Conservation (phyloP, 257 asterid species). For the Fraxinus cuspidata region DNA sequence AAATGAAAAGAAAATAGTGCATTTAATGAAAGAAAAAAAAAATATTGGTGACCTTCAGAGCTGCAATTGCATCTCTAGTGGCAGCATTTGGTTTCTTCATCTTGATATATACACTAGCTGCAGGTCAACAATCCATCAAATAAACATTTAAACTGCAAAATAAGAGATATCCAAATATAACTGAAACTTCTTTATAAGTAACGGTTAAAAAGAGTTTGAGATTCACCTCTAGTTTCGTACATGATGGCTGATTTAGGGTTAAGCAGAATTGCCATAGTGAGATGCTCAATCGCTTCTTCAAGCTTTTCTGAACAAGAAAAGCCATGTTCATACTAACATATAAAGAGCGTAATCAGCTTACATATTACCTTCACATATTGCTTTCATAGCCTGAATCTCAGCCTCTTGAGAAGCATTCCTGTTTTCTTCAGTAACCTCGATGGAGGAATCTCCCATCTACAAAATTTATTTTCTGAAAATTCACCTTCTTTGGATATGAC, state of each 20-base stretch:
- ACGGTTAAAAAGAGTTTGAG: not conserved
- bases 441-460: constrained; percentile 91
- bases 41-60: constrained; percentile 64
- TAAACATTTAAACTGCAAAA: not conserved
- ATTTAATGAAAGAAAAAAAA: constrained; percentile 4
- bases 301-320: constrained; percentile 54
- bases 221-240: constrained; percentile 84
- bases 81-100: constrained; percentile 99
- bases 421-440: constrained; percentile 81
- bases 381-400: constrained; percentile 83
- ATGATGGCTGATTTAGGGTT: constrained; percentile 94
- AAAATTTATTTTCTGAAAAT: constrained; percentile 10
- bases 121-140: constrained; percentile 20
- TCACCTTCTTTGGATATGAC: not conserved
- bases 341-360: not conserved
- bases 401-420: constrained; percentile 95
- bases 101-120: constrained; percentile 84
- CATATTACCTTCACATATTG: constrained; percentile 81
- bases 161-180: not conserved
- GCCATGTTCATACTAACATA: constrained; percentile 2
- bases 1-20: not conserved
- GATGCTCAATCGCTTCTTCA: constrained; percentile 78
- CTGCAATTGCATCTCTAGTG: constrained; percentile 89
- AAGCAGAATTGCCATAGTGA: constrained; percentile 74
- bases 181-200: not conserved